Percentiles rank a stretch among this genome's conserved stretches.
Conservation (phyloP, 1,284 basidiomycete genomes). For the Inonotus obliquus region DNA sequence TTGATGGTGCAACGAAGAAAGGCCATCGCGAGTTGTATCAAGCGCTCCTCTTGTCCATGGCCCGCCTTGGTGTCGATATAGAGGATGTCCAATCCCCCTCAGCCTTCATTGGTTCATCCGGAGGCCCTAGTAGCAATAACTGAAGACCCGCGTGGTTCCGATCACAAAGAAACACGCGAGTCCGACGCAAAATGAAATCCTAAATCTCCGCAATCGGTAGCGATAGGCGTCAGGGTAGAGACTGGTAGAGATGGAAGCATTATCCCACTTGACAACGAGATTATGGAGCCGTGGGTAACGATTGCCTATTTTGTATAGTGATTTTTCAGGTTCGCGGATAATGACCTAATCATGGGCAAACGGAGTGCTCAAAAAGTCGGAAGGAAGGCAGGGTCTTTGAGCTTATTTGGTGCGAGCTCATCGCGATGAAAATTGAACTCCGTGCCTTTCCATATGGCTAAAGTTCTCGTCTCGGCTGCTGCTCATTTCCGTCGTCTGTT, state of each 20-base stretch:
- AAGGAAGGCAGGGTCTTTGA: not conserved
- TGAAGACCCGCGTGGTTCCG: not conserved
- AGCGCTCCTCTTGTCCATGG: conserved; percentile 8
- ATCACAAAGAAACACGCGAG: not conserved
- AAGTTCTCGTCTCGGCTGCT: not conserved
- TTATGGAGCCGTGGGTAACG: not conserved
- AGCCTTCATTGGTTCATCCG: not conserved
- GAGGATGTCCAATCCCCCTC: not conserved
- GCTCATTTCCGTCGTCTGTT: not conserved
- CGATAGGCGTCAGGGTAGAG: not conserved
- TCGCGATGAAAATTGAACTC: not conserved
- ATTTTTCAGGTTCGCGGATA: not conserved
- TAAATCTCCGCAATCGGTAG: not conserved
- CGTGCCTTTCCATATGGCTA: not conserved
- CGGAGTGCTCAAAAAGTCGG: not conserved
- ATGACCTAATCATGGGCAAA: not conserved
- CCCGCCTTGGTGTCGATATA: conserved; percentile 7
- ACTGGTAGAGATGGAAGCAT: not conserved
- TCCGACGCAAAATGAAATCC: not conserved
- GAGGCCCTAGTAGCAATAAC: not conserved
- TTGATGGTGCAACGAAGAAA: not conserved
- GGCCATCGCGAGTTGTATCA: not conserved
- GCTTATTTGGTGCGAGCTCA: not conserved
- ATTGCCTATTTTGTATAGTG: not conserved
- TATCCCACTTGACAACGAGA: not conserved